These are phyloP conservation scores for Lecanicillium sp. DNA, from an alignment of 2,329 filamentous ascomycete species.

Conservation along the genomic window DNA sequence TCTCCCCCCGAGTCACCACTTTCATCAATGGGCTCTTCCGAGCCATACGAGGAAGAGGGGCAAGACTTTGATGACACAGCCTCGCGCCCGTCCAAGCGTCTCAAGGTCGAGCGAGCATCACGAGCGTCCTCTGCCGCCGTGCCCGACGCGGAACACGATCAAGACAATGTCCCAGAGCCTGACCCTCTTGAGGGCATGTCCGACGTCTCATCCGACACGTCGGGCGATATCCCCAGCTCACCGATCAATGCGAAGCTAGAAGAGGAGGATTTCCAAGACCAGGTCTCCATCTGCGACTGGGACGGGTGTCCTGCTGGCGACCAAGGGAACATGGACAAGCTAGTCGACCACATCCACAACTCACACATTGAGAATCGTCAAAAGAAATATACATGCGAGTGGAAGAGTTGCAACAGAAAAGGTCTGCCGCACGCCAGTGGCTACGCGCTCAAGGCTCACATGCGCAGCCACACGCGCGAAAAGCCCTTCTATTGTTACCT, in stretches of 20 bases:
- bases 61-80: constrained; percentile 30
- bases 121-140: constrained; percentile 36
- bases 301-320: constrained; percentile 65
- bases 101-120: constrained; percentile 35
- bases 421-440: constrained; percentile 88
- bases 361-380: constrained; percentile 89
- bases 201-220: constrained; percentile 84
- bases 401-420: constrained; percentile 82
- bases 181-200: constrained; percentile 50
- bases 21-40: constrained; percentile 37
- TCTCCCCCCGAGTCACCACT: constrained; percentile 37
- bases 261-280: constrained; percentile 68
- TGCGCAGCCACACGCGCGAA: constrained; percentile 95
- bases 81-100: constrained; percentile 37
- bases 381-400: constrained; percentile 98
- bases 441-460: constrained; percentile 92
- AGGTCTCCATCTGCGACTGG: constrained; percentile 73
- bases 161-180: constrained; percentile 31
- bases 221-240: constrained; percentile 71
- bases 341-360: constrained; percentile 80
- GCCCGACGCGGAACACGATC: constrained; percentile 33
- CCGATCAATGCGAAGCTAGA: constrained; percentile 58
- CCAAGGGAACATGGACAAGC: constrained; percentile 68
- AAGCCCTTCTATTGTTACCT: constrained; percentile 97
- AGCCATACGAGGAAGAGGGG: constrained; percentile 37